These are phyloP conservation scores for Amyloporia xantha DNA, from an alignment of 768 basidiomycete species.

Conservation along the genomic window DNA sequence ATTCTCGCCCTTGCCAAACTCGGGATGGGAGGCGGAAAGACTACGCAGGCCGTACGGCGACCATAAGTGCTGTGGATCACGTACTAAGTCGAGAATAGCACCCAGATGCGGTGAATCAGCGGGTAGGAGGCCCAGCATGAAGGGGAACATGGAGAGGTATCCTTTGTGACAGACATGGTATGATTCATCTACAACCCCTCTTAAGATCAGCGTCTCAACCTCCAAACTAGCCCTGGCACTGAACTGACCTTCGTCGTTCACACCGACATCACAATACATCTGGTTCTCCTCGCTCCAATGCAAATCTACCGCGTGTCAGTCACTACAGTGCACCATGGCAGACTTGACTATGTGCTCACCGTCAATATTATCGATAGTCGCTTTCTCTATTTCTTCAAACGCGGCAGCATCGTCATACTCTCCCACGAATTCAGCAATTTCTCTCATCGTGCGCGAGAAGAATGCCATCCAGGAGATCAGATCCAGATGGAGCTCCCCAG, in stretches of 20 bases:
- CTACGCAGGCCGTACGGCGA: slow-evolving; percentile 86
- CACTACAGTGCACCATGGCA: not conserved
- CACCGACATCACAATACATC: slow-evolving; percentile 90
- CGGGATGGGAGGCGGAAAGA: slow-evolving; percentile 79
- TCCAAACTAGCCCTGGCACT: too few species aligned
- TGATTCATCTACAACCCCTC: slow-evolving; percentile 83
- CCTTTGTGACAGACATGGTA: slow-evolving; percentile 87
- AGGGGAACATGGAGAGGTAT: slow-evolving; percentile 91
- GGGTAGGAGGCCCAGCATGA: slow-evolving; percentile 76
- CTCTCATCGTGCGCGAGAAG: slow-evolving; percentile 90
- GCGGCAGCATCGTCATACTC: slow-evolving; percentile 79
- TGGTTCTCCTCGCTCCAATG: slow-evolving; percentile 87
- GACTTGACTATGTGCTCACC: slow-evolving; percentile 39
- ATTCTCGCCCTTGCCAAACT: slow-evolving; percentile 89
- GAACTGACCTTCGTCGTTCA: slow-evolving; percentile 74
- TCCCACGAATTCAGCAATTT: slow-evolving; percentile 81
- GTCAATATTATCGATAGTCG: slow-evolving; percentile 79
- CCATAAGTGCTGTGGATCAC: slow-evolving; percentile 84
- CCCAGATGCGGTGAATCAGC: slow-evolving; percentile 74
- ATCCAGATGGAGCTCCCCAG: slow-evolving; percentile 90
- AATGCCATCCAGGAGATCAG: slow-evolving; percentile 96
- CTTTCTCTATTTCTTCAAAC: slow-evolving; percentile 71
- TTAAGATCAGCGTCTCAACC: too few species aligned
- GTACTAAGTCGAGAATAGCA: slow-evolving; percentile 73
- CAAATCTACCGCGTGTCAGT: slow-evolving; percentile 47